Base-by-base conservation (phyloP, 305 asterid genomes). In the Fraxinus baroniana region DNA sequence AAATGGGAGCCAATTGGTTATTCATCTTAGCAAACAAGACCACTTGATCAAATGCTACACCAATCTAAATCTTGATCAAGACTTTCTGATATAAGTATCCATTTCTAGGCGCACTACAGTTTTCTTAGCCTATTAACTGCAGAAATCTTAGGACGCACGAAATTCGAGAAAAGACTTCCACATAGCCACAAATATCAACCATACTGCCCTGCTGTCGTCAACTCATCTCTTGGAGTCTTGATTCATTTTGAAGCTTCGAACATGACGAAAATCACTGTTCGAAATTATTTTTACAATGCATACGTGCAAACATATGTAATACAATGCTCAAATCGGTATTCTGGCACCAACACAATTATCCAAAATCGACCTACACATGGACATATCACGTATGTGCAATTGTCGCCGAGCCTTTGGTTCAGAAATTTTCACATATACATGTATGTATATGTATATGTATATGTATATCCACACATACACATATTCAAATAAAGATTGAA, bases 361-460 rank as follows among this genome's bases (percentile, higher is more conserved):
- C 41, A 10, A 33, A 49, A 46, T 2, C 28, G 17, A 49, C 7
- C 46, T 6, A 30, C 32, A 18, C 26, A 22, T 8, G 37, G 74
- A 37, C 78, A 83, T 28, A 71, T 66, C 33, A 32, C 33, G 33
- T 32, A 32, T 32, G 79, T 57, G 70, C 12, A 60, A 83, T 37
- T 22, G 78, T 83, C 57, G 24, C 68, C 7, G 22, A 52, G 41
- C 20, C 36, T 79, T 77, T 84, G 52, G 84, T 70, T 86, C 77
- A 78, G 89, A 72, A 36, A 74, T 87, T 88, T 86, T 77, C 30
- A 85, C 91, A 89, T 33, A 88, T 87, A 87, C 46, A 52, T 76
- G 87, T 78, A 78, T 79, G 88, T 60, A 81, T 78, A 85, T 78
- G 4, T 32, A 32, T 32, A 78, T 79, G 88, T 32, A 32, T 32